These are phyloP conservation scores for Leccinum rimulosum DNA, from an alignment of 768 basidiomycete species.

Conservation along the genomic window DNA sequence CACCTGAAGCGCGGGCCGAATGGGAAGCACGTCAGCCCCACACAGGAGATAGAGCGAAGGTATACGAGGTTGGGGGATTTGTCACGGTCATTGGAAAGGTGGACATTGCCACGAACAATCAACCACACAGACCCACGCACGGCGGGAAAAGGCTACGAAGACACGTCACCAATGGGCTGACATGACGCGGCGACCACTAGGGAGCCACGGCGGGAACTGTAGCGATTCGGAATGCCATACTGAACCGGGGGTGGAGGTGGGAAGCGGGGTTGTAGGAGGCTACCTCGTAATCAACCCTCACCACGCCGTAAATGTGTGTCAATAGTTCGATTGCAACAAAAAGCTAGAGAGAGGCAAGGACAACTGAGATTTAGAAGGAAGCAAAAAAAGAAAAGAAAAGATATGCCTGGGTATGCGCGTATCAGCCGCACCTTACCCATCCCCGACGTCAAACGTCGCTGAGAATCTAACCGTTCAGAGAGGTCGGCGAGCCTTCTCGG, in stretches of 20 bases:
- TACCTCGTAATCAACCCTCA: background rate
- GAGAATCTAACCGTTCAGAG: constrained; percentile 15
- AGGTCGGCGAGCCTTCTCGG: constrained; percentile 28
- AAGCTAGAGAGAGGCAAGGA: constrained; percentile 4
- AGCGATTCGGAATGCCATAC: no score
- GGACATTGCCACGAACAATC: constrained; percentile 1
- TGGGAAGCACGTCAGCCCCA: constrained; percentile 8
- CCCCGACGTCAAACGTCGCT: background rate
- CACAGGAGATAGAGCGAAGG: background rate
- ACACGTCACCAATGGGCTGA: no score
- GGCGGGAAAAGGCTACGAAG: no score
- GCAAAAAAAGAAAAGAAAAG: background rate
- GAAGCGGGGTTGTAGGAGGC: no score
- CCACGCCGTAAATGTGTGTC: background rate
- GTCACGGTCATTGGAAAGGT: background rate
- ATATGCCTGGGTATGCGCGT: constrained; percentile 2
- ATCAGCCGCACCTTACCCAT: background rate
- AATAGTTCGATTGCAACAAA: no score
- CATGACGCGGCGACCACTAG: no score
- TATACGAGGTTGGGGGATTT: background rate
- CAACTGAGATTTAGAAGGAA: constrained; percentile 7
- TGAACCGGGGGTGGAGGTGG: no score
- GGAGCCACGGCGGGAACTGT: no score
- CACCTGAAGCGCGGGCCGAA: background rate
- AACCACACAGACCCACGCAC: background rate